A percentile compares a stretch with the other conserved stretches of the same genome.
Conservation (phyloP, 306 rosid genomes). For the Phaseolus lunatus region DNA sequence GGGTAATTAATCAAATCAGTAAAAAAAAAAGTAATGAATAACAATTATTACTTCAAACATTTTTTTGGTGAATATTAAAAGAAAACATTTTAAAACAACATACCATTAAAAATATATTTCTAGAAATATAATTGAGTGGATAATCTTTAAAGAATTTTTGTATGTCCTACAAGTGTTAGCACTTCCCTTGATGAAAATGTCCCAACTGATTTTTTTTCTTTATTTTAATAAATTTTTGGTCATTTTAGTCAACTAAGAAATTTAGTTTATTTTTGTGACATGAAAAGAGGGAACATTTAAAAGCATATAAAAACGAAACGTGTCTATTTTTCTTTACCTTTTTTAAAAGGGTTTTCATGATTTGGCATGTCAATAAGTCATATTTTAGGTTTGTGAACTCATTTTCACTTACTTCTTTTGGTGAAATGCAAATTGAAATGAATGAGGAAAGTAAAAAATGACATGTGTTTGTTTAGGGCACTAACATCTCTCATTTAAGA, state of each 20-base stretch:
- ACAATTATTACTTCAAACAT: too few species aligned
- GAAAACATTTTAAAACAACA: too few species aligned
- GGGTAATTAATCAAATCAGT: too few species aligned
- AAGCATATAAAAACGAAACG: not conserved
- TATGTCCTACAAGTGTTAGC: not conserved
- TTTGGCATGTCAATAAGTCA: not conserved
- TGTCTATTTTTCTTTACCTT: not conserved
- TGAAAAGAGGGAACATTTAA: slow-evolving; percentile 2
- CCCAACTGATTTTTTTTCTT: not conserved
- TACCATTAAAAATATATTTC: too few species aligned
- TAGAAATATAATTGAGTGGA: too few species aligned
- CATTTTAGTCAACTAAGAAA: not conserved
- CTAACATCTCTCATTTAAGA: slow-evolving; percentile 3
- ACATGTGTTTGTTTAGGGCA: not conserved
- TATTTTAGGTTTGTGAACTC: not conserved
- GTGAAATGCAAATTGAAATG: not conserved
- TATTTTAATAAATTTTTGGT: not conserved
- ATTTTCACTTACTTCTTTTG: not conserved
- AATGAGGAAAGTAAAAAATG: not conserved
- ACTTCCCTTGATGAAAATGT: not conserved
- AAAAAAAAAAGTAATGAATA: too few species aligned
- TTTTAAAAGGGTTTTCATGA: not conserved
- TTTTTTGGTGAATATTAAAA: too few species aligned
- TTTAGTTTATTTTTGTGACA: not conserved
- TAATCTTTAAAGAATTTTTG: too few species aligned